These are phyloP conservation scores for Catenaria anguillulae DNA, from an alignment of 371 early-diverging fungal species.

Conservation along the genomic window DNA sequence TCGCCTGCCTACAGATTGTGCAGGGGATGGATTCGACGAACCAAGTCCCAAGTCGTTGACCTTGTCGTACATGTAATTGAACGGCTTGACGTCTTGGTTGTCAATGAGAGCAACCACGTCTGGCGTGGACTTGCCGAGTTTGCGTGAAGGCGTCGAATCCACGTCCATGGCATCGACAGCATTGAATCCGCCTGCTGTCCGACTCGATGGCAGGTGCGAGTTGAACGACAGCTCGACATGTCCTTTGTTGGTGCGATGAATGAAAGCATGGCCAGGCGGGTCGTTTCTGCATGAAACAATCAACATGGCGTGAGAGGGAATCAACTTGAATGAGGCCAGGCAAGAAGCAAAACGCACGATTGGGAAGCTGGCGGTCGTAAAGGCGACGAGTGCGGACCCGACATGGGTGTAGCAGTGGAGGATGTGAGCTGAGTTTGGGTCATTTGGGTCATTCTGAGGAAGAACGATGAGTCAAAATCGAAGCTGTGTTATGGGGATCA, in stretches of 20 bases:
- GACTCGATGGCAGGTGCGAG: constrained; percentile 12
- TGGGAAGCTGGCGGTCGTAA: too few relatives aligned
- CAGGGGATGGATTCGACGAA: constrained; percentile 33
- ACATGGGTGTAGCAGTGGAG: background rate
- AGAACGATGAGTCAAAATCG: background rate
- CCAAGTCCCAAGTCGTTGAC: constrained; percentile 50
- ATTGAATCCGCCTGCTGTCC: constrained; percentile 11
- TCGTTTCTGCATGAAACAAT: too few relatives aligned
- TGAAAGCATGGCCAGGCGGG: constrained; percentile 7
- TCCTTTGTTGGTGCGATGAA: constrained; percentile 15
- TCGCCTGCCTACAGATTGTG: too few relatives aligned
- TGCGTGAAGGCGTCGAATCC: constrained; percentile 6
- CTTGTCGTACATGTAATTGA: constrained; percentile 81
- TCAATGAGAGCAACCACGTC: constrained; percentile 27
- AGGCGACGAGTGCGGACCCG: too few relatives aligned
- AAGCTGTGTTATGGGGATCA: too few relatives aligned
- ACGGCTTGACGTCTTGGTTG: constrained; percentile 37
- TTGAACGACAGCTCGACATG: constrained; percentile 22
- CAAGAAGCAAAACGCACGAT: too few relatives aligned
- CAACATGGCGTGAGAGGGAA: too few relatives aligned
- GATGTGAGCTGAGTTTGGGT: background rate
- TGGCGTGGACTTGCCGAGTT: constrained; percentile 9
- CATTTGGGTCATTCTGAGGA: background rate
- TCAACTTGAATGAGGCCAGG: too few relatives aligned
- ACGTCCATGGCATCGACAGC: constrained; percentile 12